These are phyloP conservation scores for Phylloporus sp. DNA, from an alignment of 768 basidiomycete species.

Conservation along the genomic window DNA sequence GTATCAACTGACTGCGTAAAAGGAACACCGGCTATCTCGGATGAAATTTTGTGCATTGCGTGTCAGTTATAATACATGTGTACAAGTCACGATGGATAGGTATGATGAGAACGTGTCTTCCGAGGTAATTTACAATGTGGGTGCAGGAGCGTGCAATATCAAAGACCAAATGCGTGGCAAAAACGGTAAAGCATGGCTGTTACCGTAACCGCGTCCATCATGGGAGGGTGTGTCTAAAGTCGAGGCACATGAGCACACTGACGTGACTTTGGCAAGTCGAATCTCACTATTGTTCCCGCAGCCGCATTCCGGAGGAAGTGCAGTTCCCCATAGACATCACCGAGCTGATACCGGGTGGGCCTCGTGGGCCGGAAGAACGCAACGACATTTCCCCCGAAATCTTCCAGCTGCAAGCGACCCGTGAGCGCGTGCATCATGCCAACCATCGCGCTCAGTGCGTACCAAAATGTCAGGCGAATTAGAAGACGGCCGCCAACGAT, in stretches of 20 bases:
- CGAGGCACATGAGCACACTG: conserved; percentile 22
- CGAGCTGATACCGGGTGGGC: conserved; percentile 77
- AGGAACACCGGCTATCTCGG: conserved; percentile 19
- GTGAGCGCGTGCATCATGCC: conserved; percentile 4
- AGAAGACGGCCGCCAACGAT: conserved; percentile 74
- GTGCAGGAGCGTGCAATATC: conserved; percentile 26
- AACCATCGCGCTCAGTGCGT: conserved; percentile 24
- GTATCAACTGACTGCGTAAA: conserved; percentile 20
- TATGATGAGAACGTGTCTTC: conserved; percentile 29
- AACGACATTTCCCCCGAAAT: conserved; percentile 62
- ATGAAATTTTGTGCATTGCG: conserved; percentile 25
- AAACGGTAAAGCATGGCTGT: conserved; percentile 85
- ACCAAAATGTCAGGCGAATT: conserved; percentile 59
- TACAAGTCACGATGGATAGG: conserved; percentile 25
- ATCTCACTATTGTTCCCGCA: conserved; percentile 71
- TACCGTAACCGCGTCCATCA: conserved; percentile 86
- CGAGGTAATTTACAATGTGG: conserved; percentile 31
- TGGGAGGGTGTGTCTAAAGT: conserved; percentile 75
- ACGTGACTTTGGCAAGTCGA: conserved; percentile 16
- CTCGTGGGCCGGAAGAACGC: conserved; percentile 79
- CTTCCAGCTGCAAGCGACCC: conserved; percentile 55
- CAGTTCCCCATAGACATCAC: conserved; percentile 83
- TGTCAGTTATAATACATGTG: conserved; percentile 31
- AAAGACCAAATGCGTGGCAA: conserved; percentile 51
- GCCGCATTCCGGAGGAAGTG: conserved; percentile 79